Evolutionary conservation across 192 early-diverging fungal species (phyloP), one percentile per base, ranked within the genome.

Genomic region (Gryganskiella cystojenkinii): DNA sequence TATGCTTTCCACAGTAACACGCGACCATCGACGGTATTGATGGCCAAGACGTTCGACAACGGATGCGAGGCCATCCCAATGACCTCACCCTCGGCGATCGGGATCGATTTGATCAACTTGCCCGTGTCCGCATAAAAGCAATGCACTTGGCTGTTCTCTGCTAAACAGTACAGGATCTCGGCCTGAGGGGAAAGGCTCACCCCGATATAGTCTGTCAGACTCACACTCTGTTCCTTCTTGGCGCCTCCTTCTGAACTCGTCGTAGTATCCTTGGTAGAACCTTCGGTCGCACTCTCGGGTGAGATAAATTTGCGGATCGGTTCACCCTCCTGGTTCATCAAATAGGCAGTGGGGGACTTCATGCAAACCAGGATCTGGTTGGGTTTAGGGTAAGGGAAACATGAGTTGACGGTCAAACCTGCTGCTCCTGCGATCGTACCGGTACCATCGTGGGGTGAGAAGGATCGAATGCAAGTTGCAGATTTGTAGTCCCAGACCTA

Each of bases 401-500:
- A 81, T 14, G 76, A 81, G 49, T 86, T 84, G 7, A 94, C 87
- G 2, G 90, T 80, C 59, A 59, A 80, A 20, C 74, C 89, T 52
- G 64, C 81, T 24, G 64, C 61, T 55, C 83, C 74, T 8, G 85
- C 92, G 69, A 84, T 85, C 33, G 59, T 79, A 54, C 61, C 89
- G 70, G 84, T 86, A 4, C 68, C 78, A 37, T 74, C 76, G 49
- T 80, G 71, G 14, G 89, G 91, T 9, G 80, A 80, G 45, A 92
- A 69, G 15, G 93, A 93, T 56, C 66, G 54, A 15, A 89, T 58
- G 68, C 90, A 95, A 11, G 84, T 84, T 8, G 87, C 85, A 24
- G 95, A 84, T 52, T 88, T 90, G n/a, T 85, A 74, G 66, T 98
- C 96, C 97, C 97, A 99, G 45, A 99, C 91, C 86, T 95, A 83